These are phyloP conservation scores for Pseudocercospora vitis DNA, from an alignment of 2,329 filamentous ascomycete species.

Conservation along the genomic window DNA sequence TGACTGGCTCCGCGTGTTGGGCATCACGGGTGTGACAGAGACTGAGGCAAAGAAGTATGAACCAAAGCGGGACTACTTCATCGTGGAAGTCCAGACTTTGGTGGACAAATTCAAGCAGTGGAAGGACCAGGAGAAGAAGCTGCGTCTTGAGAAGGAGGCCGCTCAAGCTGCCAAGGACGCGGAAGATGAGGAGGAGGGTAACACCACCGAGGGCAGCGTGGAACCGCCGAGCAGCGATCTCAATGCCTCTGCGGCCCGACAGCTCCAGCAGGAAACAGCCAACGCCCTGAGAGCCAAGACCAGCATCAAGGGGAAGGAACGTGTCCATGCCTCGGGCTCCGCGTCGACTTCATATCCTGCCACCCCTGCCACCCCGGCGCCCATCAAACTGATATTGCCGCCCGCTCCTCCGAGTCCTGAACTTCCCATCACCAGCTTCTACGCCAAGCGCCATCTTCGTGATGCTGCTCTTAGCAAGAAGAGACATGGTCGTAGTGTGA, in stretches of 20 bases:
- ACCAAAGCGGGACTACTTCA: conserved; percentile 79
- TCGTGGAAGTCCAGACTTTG: conserved; percentile 76
- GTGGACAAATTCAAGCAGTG: conserved; percentile 85
- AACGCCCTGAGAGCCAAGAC: conserved; percentile 44
- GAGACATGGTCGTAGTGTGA: conserved; percentile 67
- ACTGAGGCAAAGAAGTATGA: conserved; percentile 84
- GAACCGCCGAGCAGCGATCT: conserved; percentile 68
- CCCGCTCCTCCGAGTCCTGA: conserved; percentile 35
- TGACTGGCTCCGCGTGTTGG: conserved; percentile 92
- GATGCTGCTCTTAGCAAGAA: conserved; percentile 74
- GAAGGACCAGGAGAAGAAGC: conserved; percentile 84
- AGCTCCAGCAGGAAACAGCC: conserved; percentile 71
- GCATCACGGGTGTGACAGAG: conserved; percentile 81
- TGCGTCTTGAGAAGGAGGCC: conserved; percentile 74
- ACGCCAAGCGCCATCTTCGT: conserved; percentile 73
- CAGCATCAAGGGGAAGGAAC: conserved; percentile 39
- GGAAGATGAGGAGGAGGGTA: conserved; percentile 41
- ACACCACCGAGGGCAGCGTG: conserved; percentile 39
- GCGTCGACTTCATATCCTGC: conserved; percentile 17
- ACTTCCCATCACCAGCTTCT: conserved; percentile 74
- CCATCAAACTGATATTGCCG: conserved; percentile 27
- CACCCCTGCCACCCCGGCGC: conserved; percentile 19
- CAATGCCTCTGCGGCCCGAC: conserved; percentile 69
- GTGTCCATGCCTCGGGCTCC: conserved; percentile 16
- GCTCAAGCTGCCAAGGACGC: conserved; percentile 53